A percentile compares a stretch with the other conserved stretches of the same genome.
phyloP scores from a whole-genome alignment of 805 yeast genomes.

The Yamadazyma phyllophila region DNA sequence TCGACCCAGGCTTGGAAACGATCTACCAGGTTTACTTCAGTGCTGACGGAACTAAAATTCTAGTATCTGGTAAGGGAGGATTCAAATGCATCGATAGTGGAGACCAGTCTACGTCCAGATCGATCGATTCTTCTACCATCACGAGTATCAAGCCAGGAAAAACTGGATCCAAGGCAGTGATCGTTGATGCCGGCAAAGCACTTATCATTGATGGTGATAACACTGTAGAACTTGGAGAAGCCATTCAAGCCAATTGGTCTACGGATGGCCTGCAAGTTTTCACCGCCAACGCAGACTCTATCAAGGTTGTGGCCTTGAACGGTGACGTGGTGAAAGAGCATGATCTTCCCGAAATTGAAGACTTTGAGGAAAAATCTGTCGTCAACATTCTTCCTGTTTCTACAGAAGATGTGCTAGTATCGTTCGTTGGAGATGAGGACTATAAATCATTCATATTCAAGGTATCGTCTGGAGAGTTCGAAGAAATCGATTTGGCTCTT shows the following conservation, averaged over 20 bases:
- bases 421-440: constrained; percentile 8
- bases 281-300: not conserved
- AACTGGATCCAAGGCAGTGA: not conserved
- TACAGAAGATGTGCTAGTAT: constrained; percentile 3
- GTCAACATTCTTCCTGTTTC: not conserved
- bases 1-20: constrained; percentile 1
- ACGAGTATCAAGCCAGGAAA: not conserved
- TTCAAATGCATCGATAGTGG: not conserved
- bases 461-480: constrained; percentile 26
- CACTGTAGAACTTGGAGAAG: not conserved
- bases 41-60: constrained; percentile 17
- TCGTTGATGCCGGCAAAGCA: not conserved
- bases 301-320: not conserved
- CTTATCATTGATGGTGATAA: not conserved
- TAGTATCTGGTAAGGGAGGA: not conserved
- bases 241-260: constrained; percentile 4
- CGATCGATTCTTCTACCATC: not conserved
- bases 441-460: constrained; percentile 19
- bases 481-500: constrained; percentile 47
- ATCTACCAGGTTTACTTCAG: constrained; percentile 26
- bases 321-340: not conserved
- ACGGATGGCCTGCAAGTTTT: not conserved
- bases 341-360: constrained; percentile 6
- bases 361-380: not conserved
- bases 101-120: not conserved